Conservation (phyloP, 305 asterid genomes). For the Lippia alba region DNA sequence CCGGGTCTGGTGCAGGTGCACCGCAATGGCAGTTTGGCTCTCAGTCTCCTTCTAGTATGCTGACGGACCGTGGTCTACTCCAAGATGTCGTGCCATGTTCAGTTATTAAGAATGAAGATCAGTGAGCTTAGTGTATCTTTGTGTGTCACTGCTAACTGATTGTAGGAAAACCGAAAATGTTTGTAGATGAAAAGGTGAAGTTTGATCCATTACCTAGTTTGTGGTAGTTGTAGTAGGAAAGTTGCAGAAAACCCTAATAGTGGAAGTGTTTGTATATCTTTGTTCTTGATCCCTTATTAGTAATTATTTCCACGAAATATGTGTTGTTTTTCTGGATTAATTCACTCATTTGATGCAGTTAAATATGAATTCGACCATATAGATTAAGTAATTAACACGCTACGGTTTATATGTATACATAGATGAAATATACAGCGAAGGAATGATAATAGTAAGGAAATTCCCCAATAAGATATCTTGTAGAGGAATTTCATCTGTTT, state of each 20-base stretch:
- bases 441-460: too few species aligned
- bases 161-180: not conserved
- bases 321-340: too few species aligned
- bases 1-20: conserved; percentile 3
- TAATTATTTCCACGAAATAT: too few species aligned
- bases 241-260: conserved; percentile 39
- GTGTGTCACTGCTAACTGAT: conserved; percentile 17
- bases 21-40: conserved; percentile 32
- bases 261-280: not conserved
- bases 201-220: not conserved
- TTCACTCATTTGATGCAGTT: too few species aligned
- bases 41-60: conserved; percentile 22
- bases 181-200: conserved; percentile 32
- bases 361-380: too few species aligned
- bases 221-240: conserved; percentile 2
- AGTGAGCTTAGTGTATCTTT: not conserved
- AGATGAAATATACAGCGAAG: too few species aligned
- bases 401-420: too few species aligned
- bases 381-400: too few species aligned
- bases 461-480: too few species aligned
- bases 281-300: too few species aligned
- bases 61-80: conserved; percentile 54
- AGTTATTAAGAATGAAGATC: conserved; percentile 38
- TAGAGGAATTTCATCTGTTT: too few species aligned
- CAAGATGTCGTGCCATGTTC: conserved; percentile 66